Evolutionary conservation across 2,329 filamentous ascomycete genomes (phyloP).

Genomic region (Ceratocystis lukuohia): DNA sequence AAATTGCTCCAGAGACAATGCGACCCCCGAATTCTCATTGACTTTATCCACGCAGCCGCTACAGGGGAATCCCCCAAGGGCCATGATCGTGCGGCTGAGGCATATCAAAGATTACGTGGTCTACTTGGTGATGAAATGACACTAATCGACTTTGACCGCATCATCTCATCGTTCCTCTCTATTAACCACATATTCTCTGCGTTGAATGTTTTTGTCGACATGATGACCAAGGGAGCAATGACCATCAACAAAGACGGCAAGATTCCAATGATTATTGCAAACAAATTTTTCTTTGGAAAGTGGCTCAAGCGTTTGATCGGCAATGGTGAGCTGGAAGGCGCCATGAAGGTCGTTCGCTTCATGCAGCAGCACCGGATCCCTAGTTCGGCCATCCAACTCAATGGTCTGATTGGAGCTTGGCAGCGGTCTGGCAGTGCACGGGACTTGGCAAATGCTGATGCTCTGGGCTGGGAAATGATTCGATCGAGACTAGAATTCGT

Average conservation of each 20-base stretch:
- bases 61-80: constrained; percentile 28
- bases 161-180: constrained; percentile 57
- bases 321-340: constrained; percentile 55
- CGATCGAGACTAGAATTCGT: constrained; percentile 51
- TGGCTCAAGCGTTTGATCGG: constrained; percentile 79
- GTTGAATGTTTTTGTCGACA: constrained; percentile 69
- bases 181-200: constrained; percentile 52
- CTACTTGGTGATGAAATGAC: constrained; percentile 47
- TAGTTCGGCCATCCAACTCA: constrained; percentile 62
- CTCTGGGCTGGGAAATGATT: constrained; percentile 66
- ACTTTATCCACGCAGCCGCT: constrained; percentile 50
- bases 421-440: constrained; percentile 46
- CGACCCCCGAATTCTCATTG: constrained; percentile 46
- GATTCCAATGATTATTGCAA: constrained; percentile 41
- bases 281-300: constrained; percentile 74
- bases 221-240: constrained; percentile 57
- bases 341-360: constrained; percentile 57
- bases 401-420: constrained; percentile 70
- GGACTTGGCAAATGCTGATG: constrained; percentile 48
- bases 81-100: constrained; percentile 48
- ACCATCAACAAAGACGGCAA: constrained; percentile 31
- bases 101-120: constrained; percentile 51
- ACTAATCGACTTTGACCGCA: constrained; percentile 62
- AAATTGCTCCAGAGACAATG: constrained; percentile 37
- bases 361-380: constrained; percentile 58